These are phyloP conservation scores for Skeletonema tropicum DNA, from an alignment of 108 stramenopile genomes.

Conservation along the genomic window DNA sequence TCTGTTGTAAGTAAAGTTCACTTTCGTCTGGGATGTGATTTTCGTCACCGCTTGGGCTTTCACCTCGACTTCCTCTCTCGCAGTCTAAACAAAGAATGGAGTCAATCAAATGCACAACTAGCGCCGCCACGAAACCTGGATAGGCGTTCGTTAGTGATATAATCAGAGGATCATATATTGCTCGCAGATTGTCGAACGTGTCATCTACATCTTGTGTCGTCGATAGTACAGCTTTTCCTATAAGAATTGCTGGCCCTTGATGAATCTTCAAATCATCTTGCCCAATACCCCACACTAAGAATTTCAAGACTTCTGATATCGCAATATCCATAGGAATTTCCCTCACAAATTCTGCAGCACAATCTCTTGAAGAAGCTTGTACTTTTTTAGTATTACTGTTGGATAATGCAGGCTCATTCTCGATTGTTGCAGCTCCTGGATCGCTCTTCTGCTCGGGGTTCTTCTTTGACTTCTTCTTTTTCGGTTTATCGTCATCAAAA, in stretches of 20 bases:
- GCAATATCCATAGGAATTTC: conserved; percentile 57
- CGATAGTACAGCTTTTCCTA: conserved; percentile 9
- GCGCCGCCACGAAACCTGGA: conserved; percentile 66
- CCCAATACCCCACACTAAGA: conserved; percentile 65
- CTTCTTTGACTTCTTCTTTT: conserved; percentile 33
- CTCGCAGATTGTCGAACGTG: conserved; percentile 49
- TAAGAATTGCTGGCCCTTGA: conserved; percentile 33
- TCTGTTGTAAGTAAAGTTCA: conserved; percentile 10
- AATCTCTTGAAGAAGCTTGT: conserved; percentile 41
- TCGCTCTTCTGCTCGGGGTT: background rate
- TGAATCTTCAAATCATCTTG: conserved; percentile 10
- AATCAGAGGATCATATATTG: conserved; percentile 60
- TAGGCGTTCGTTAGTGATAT: conserved; percentile 50
- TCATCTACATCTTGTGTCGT: conserved; percentile 16
- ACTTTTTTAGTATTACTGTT: background rate
- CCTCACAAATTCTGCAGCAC: conserved; percentile 56
- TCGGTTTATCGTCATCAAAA: conserved; percentile 23
- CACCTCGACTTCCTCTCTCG: background rate
- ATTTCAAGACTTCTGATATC: conserved; percentile 46
- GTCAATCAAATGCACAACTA: conserved; percentile 74
- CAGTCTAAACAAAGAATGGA: conserved; percentile 58
- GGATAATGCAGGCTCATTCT: background rate
- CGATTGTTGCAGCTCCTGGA: background rate
- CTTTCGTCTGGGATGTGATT: background rate
- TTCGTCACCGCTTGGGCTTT: background rate